phyloP scores from a whole-genome alignment of 129 eudicot species.

The Ambrosia artemisiifolia region DNA sequence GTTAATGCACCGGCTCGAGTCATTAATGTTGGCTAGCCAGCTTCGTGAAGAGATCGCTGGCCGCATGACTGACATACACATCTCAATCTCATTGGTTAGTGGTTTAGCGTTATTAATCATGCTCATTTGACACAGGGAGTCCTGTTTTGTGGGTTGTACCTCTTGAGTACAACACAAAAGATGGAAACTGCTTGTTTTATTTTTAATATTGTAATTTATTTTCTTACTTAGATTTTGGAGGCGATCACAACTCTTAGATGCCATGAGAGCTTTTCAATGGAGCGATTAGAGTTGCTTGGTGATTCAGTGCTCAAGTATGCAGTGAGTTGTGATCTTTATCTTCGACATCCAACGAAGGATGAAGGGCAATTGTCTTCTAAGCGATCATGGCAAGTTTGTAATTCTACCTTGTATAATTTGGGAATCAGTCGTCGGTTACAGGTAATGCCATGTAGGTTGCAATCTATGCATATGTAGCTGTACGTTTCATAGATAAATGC shows the following conservation, averaged over 20 bases:
- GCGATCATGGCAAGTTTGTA: slow-evolving; percentile 58
- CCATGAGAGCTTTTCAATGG: slow-evolving; percentile 87
- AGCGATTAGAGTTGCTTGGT: slow-evolving; percentile 92
- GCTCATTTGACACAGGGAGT: no score
- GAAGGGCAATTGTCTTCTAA: slow-evolving; percentile 68
- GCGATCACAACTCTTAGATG: slow-evolving; percentile 86
- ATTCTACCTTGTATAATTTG: slow-evolving; percentile 59
- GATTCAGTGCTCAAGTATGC: slow-evolving; percentile 89
- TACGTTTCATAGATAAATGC: no score
- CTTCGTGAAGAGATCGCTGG: slow-evolving; percentile 56
- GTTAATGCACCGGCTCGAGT: slow-evolving; percentile 78
- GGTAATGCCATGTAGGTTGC: slow-evolving; percentile 31
- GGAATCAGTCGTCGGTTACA: slow-evolving; percentile 62
- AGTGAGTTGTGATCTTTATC: slow-evolving; percentile 72
- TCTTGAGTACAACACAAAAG: not conserved
- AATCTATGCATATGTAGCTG: not conserved
- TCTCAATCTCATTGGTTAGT: slow-evolving; percentile 78
- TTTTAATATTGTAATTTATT: not conserved
- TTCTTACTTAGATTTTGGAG: slow-evolving; percentile 62
- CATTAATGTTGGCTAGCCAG: slow-evolving; percentile 92
- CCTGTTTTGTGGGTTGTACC: no score
- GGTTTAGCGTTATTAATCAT: not conserved
- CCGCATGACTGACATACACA: slow-evolving; percentile 28
- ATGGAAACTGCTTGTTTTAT: not conserved
- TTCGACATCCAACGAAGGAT: slow-evolving; percentile 52